These are phyloP conservation scores for Aspergillus brunneoviolaceus DNA, from an alignment of 2,329 filamentous ascomycete genomes.

Conservation along the genomic window DNA sequence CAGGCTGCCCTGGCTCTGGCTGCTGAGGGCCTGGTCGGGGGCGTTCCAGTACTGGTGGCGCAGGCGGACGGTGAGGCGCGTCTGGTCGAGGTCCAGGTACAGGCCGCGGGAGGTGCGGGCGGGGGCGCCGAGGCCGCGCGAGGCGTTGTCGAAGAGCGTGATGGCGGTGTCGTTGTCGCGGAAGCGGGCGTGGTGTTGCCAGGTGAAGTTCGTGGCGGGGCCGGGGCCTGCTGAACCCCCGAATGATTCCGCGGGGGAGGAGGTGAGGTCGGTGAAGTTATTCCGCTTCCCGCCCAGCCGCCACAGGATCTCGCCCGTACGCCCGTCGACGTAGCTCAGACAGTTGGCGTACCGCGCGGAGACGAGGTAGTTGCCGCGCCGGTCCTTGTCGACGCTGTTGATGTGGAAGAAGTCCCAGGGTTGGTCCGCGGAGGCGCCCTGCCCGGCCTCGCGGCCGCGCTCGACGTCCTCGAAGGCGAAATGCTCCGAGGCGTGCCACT, in stretches of 20 bases:
- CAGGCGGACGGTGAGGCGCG: slow-evolving; percentile 46
- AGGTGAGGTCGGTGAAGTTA: slow-evolving; percentile 41
- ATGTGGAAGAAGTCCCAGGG: slow-evolving; percentile 59
- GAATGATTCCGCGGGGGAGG: slow-evolving; percentile 32
- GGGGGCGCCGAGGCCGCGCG: slow-evolving; percentile 22
- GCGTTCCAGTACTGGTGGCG: slow-evolving; percentile 43
- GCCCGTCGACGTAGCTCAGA: slow-evolving; percentile 46
- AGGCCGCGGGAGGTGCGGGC: slow-evolving; percentile 45
- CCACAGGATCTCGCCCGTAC: slow-evolving; percentile 51
- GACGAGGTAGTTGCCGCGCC: slow-evolving; percentile 45
- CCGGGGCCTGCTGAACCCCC: slow-evolving; percentile 28
- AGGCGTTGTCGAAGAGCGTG: slow-evolving; percentile 45
- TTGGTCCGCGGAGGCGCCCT: slow-evolving; percentile 17
- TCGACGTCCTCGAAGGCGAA: slow-evolving; percentile 30
- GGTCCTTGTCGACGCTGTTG: slow-evolving; percentile 54
- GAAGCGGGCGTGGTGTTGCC: slow-evolving; percentile 55
- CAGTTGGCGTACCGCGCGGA: slow-evolving; percentile 39
- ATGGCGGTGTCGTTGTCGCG: slow-evolving; percentile 30
- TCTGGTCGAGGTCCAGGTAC: slow-evolving; percentile 42
- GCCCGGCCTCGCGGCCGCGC: slow-evolving; percentile 16
- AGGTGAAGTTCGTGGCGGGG: slow-evolving; percentile 48
- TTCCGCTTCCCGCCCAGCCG: slow-evolving; percentile 50
- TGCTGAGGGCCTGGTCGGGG: slow-evolving; percentile 32
- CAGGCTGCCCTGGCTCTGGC: slow-evolving; percentile 46
- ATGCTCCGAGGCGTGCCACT: slow-evolving; percentile 51